These are phyloP conservation scores for Colletotrichum phormii DNA, from an alignment of 2,329 filamentous ascomycete species.

Conservation along the genomic window DNA sequence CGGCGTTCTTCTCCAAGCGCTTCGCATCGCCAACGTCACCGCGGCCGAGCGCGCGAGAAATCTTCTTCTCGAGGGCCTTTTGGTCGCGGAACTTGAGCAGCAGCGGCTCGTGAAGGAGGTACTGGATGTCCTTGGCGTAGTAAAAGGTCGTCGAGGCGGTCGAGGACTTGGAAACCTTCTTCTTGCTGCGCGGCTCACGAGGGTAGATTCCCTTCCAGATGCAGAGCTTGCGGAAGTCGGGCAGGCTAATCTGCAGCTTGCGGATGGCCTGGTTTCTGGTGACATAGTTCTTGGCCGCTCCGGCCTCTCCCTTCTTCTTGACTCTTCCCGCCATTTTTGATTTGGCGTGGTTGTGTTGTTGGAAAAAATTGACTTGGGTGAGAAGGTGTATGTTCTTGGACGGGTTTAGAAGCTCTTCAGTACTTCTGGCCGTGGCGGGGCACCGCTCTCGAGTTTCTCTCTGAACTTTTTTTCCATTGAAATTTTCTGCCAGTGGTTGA, in stretches of 20 bases:
- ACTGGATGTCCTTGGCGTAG: conserved; percentile 96
- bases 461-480: conserved; percentile 45
- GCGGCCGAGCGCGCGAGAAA: conserved; percentile 88
- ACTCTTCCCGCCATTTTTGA: conserved; percentile 72
- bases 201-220: conserved; percentile 99
- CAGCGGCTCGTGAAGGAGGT: conserved; percentile 95
- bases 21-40: conserved; percentile 91
- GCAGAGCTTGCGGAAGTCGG: conserved; percentile 97
- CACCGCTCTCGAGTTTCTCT: conserved; percentile 42
- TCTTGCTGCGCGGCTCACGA: conserved; percentile 94
- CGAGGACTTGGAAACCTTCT: conserved; percentile 93
- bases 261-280: conserved; percentile 96
- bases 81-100: conserved; percentile 96
- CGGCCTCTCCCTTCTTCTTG: conserved; percentile 93
- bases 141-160: conserved; percentile 94
- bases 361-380: conserved; percentile 20
- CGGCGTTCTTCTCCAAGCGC: conserved; percentile 87
- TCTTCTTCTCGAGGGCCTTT: conserved; percentile 97
- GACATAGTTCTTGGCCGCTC: conserved; percentile 98
- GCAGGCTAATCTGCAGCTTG: conserved; percentile 96
- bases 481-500: conserved; percentile 39
- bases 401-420: conserved; percentile 35
- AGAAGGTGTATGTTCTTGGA: conserved; percentile 16
- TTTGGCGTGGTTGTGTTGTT: conserved; percentile 36
- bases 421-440: conserved; percentile 45